Evolutionary conservation across 2,329 filamentous ascomycete genomes (phyloP).

Genomic region (Beauveria sp.): DNA sequence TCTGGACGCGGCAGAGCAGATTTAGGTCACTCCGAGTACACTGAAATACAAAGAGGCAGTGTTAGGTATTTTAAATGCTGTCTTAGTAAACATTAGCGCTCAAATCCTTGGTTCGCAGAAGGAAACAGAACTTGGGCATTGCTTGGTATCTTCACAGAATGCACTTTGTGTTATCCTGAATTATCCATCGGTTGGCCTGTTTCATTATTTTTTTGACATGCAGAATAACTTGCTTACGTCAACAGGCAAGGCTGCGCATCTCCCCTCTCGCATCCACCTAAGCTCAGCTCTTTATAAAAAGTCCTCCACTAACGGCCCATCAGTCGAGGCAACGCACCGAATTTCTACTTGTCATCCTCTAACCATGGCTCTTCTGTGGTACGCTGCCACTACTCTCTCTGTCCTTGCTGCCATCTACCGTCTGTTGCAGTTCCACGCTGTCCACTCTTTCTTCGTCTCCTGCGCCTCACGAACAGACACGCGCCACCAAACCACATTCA

Average conservation of each 20-base stretch:
- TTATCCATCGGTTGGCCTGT: not conserved
- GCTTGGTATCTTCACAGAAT: too few species aligned
- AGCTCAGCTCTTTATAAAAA: not conserved
- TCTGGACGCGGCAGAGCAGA: too few species aligned
- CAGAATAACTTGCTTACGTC: not conserved
- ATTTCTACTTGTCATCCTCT: not conserved
- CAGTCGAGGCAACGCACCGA: not conserved
- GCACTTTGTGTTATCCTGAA: too few species aligned
- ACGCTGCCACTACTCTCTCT: not conserved
- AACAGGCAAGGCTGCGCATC: not conserved
- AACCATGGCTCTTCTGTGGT: not conserved
- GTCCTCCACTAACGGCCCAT: not conserved
- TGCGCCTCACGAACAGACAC: not conserved
- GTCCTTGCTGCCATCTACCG: not conserved
- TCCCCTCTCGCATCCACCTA: not conserved
- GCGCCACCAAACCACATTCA: not conserved
- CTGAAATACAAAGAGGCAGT: too few species aligned
- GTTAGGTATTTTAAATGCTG: too few species aligned
- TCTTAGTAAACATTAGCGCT: too few species aligned
- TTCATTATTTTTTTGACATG: not conserved
- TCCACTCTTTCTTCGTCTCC: not conserved
- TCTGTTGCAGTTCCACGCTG: not conserved
- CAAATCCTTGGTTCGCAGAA: too few species aligned
- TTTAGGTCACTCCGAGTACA: too few species aligned
- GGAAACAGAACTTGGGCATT: too few species aligned